Conservation (phyloP, 2,329 filamentous ascomycete species). For the Alternaria rosae region DNA sequence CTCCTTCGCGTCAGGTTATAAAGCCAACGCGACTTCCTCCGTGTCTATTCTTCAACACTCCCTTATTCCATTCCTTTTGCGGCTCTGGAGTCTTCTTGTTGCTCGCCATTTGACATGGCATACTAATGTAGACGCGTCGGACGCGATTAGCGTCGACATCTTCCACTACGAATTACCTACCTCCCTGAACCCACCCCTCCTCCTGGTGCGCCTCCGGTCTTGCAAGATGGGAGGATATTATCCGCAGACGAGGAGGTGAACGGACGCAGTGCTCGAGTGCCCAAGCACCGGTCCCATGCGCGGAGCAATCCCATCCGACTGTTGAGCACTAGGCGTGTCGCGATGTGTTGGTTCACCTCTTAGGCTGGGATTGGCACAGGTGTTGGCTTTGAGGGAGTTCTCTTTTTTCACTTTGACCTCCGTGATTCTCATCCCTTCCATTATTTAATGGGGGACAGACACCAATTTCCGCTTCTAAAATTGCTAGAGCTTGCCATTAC, state of each 20-base stretch:
- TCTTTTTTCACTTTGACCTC: conserved; percentile 1
- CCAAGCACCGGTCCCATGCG: no score
- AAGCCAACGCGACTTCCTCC: not conserved
- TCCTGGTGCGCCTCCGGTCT: not conserved
- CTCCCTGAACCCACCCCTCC: not conserved
- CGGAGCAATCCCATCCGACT: no score
- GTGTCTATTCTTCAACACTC: not conserved
- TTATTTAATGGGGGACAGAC: not conserved
- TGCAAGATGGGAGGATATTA: not conserved
- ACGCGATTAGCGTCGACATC: not conserved
- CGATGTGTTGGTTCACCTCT: not conserved
- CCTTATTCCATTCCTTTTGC: not conserved
- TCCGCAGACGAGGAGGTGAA: not conserved
- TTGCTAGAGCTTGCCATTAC: conserved; percentile 53
- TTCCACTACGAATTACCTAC: not conserved
- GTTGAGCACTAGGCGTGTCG: not conserved
- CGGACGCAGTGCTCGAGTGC: not conserved
- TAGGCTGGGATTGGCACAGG: not conserved
- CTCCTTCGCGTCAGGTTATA: not conserved
- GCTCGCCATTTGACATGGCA: not conserved
- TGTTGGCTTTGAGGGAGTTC: not conserved
- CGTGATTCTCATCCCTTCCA: conserved; percentile 4
- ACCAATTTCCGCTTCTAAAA: conserved; percentile 48
- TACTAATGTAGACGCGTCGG: not conserved
- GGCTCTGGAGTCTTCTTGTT: not conserved